phyloP scores from a whole-genome alignment of 805 yeast species.

The Lipomyces oligophaga region DNA sequence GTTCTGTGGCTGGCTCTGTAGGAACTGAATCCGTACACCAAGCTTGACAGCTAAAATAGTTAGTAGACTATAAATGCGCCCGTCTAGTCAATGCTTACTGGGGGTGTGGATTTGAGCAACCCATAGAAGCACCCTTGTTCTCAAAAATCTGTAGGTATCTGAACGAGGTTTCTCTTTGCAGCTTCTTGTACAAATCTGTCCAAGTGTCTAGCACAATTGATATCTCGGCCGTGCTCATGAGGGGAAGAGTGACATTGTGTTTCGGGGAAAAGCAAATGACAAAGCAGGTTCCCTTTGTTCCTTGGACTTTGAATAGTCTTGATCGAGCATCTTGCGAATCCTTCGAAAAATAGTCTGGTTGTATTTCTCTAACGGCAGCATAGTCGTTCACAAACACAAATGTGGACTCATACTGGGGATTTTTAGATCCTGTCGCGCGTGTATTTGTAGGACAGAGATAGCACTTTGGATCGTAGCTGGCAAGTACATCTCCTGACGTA shows the following conservation, averaged over 20 bases:
- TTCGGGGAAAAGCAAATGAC: constrained; percentile 72
- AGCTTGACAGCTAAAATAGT: constrained; percentile 60
- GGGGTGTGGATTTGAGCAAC: constrained; percentile 78
- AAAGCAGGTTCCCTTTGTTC: constrained; percentile 63
- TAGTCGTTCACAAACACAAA: constrained; percentile 64
- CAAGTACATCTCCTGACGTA: constrained; percentile 42
- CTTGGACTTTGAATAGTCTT: constrained; percentile 50
- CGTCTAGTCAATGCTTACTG: constrained; percentile 47
- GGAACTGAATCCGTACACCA: constrained; percentile 56
- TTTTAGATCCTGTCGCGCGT: constrained; percentile 57
- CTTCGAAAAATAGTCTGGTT: constrained; percentile 32
- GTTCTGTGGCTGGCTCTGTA: constrained; percentile 60
- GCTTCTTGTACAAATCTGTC: constrained; percentile 49
- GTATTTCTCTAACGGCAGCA: constrained; percentile 62
- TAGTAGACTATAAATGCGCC: no score
- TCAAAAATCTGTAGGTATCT: constrained; percentile 67
- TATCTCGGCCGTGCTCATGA: constrained; percentile 49
- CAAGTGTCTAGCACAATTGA: constrained; percentile 55
- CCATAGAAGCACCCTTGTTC: constrained; percentile 76
- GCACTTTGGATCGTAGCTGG: constrained; percentile 61
- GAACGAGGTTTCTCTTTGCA: constrained; percentile 45
- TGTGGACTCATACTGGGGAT: constrained; percentile 56
- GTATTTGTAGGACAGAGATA: constrained; percentile 69
- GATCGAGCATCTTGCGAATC: constrained; percentile 22
- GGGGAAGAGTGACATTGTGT: constrained; percentile 51